Evolutionary conservation across 192 early-diverging fungal species (phyloP).

Genomic region (Phycomyces blakesleeanus): DNA sequence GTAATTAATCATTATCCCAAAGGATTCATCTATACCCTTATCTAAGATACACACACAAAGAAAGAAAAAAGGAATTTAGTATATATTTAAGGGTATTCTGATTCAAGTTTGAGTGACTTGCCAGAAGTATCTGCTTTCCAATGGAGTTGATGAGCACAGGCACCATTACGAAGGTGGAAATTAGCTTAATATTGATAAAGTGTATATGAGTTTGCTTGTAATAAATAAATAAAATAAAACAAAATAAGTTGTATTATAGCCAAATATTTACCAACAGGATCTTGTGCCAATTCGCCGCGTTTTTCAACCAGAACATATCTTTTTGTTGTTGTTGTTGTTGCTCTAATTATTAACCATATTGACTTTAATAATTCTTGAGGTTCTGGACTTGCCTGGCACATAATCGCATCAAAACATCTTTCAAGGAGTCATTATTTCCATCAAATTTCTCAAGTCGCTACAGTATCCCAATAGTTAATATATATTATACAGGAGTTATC

Average conservation of each 20-base stretch:
- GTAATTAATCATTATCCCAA: slow-evolving; percentile 95
- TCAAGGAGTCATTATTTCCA: slow-evolving; percentile 30
- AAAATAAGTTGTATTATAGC: no score
- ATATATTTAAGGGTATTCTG: no score
- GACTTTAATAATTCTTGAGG: no score
- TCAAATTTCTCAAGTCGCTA: slow-evolving; percentile 13
- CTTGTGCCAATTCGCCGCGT: slow-evolving; percentile 59
- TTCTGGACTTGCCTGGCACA: slow-evolving; percentile 35
- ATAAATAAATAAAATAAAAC: background rate
- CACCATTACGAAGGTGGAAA: slow-evolving; percentile 94
- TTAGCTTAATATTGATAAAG: slow-evolving; percentile 60
- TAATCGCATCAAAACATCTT: slow-evolving; percentile 59
- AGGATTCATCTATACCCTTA: slow-evolving; percentile 79
- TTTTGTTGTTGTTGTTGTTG: no score
- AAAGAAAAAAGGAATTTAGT: background rate
- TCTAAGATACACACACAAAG: slow-evolving; percentile 27
- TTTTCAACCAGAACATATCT: slow-evolving; percentile 62
- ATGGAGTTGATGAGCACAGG: slow-evolving; percentile 81
- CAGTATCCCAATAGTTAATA: background rate
- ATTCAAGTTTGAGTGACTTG: no score
- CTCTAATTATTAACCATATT: no score
- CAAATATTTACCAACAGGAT: slow-evolving; percentile 74
- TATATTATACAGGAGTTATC: no score
- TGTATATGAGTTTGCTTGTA: background rate
- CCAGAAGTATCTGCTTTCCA: slow-evolving; percentile 84